phyloP scores from a whole-genome alignment of 1,139 yeast species.

The Suhomyces coccinellae region DNA sequence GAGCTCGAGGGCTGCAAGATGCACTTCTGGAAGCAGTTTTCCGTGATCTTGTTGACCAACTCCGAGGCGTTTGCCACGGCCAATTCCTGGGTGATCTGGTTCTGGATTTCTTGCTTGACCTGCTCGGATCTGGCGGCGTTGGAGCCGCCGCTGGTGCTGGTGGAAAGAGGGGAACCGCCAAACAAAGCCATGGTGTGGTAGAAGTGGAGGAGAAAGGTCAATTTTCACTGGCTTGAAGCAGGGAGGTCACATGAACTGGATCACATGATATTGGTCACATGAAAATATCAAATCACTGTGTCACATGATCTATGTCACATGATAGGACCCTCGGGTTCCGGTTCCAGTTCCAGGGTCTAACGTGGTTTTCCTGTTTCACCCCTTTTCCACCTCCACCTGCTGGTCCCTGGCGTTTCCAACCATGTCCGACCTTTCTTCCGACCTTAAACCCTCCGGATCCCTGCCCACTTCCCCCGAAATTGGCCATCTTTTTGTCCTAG shows the following conservation, averaged over 20 bases:
- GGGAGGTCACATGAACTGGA: background rate
- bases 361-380: too few relatives aligned
- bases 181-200: constrained; percentile 31
- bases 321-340: background rate
- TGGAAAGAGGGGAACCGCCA: constrained; percentile 25
- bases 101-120: constrained; percentile 61
- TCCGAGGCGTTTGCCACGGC: constrained; percentile 90
- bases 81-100: constrained; percentile 75
- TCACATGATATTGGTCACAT: background rate
- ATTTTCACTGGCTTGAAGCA: background rate
- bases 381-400: background rate
- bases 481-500: constrained; percentile 72
- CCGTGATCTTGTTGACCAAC: constrained; percentile 82
- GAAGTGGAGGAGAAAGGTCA: background rate
- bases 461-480: background rate
- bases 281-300: too few relatives aligned
- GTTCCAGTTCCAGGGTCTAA: background rate
- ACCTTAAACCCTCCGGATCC: background rate
- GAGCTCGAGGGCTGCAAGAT: constrained; percentile 53
- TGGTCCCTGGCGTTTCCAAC: background rate
- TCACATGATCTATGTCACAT: background rate
- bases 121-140: constrained; percentile 24
- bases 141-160: constrained; percentile 20
- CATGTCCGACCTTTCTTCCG: background rate
- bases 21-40: constrained; percentile 83